These are phyloP conservation scores for Colletotrichum sp. DNA, from an alignment of 2,329 filamentous ascomycete species.

Conservation along the genomic window DNA sequence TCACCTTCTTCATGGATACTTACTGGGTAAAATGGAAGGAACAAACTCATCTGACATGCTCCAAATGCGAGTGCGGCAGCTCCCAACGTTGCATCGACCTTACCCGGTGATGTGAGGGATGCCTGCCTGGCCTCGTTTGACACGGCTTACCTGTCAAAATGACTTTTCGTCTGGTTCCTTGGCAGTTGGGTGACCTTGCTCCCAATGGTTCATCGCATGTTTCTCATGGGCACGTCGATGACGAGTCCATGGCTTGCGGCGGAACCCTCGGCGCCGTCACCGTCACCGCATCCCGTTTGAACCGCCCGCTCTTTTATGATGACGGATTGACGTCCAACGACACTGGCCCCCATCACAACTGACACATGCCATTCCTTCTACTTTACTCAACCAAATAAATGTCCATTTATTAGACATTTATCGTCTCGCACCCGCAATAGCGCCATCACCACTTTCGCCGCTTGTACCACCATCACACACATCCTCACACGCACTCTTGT, in stretches of 20 bases:
- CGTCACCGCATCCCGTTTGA: not conserved
- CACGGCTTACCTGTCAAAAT: not conserved
- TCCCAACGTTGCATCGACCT: not conserved
- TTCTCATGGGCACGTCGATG: not conserved
- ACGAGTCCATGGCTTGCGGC: slow-evolving; percentile 2
- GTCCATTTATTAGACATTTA: not conserved
- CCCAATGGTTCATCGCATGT: not conserved
- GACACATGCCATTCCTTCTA: not conserved
- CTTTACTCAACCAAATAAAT: not conserved
- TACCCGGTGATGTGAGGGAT: not conserved
- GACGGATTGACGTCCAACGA: not conserved
- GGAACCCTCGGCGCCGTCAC: not conserved
- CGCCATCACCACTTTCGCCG: not conserved
- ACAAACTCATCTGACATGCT: not conserved
- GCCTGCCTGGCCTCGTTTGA: too few species aligned
- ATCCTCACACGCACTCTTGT: not conserved
- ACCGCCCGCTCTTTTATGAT: not conserved
- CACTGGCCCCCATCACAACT: not conserved
- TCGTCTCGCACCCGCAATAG: not conserved
- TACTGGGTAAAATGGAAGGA: not conserved
- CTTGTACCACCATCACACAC: not conserved
- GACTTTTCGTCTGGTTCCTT: not conserved
- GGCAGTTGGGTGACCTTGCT: not conserved
- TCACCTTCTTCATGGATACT: not conserved
- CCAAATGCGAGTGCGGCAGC: not conserved